These are phyloP conservation scores for Fusarium tanahbumbuense DNA, from an alignment of 2,329 filamentous ascomycete genomes.

Conservation along the genomic window DNA sequence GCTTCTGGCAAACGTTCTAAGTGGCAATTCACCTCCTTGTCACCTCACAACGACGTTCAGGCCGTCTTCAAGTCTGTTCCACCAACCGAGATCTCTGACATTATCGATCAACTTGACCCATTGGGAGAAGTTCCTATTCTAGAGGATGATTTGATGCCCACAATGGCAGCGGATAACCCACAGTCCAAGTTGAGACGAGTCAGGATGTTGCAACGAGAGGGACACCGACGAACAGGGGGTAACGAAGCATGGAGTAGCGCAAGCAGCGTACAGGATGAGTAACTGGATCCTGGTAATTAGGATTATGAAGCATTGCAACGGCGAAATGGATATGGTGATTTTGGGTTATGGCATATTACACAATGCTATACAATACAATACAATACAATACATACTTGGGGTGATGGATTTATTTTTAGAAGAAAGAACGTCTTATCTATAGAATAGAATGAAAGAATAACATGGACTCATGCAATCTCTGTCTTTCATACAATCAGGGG, in stretches of 20 bases:
- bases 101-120: constrained; percentile 51
- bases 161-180: constrained; percentile 44
- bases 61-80: constrained; percentile 70
- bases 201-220: constrained; percentile 40
- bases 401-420: neutral
- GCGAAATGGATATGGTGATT: constrained; percentile 26
- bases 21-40: constrained; percentile 61
- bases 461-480: neutral
- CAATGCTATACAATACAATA: neutral
- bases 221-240: constrained; percentile 22
- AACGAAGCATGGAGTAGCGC: constrained; percentile 28
- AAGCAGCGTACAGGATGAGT: constrained; percentile 28
- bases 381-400: neutral
- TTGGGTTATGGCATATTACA: constrained; percentile 2
- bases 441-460: neutral
- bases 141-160: constrained; percentile 49
- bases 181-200: constrained; percentile 38
- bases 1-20: constrained; percentile 43
- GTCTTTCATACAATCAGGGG: neutral
- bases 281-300: neutral
- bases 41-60: constrained; percentile 70
- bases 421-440: neutral
- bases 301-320: constrained; percentile 20
- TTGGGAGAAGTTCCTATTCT: constrained; percentile 50
- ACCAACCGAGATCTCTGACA: constrained; percentile 55